Base-by-base conservation (phyloP, 73 alveolate species). In the Halteria grandinella region DNA sequence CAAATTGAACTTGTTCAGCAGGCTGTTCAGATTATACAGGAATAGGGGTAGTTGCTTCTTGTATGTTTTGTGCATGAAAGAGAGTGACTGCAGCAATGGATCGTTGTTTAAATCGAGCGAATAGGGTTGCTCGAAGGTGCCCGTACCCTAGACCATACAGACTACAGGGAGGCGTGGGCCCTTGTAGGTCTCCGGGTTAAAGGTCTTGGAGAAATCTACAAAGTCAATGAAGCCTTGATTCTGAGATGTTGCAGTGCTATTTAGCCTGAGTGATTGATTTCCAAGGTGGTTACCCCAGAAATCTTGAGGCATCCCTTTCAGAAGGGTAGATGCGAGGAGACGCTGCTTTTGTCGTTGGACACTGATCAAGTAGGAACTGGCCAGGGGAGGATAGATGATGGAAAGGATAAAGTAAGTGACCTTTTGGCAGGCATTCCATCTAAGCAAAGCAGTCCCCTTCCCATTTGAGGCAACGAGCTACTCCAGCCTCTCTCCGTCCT, bases 161-260 rank as follows among this genome's bases (percentile, higher is more conserved):
- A 45, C 39, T 28, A 75, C 20, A 0, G 93, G 93, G 21, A 84
- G 37, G 21, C 36, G 27, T 0, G 88, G 88, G 25, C 93, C 93
- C 3, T 29, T 44, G 37, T 75, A 84, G 31, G 34, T 40, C 55
- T 15, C 52, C 31, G 47, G 51, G n/a, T n/a, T n/a, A n/a, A n/a
- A n/a, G 11, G 63, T 69, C 37, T 63, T 75, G 6, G 70, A 33
- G 27, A 55, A 53, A 75, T 84, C 93, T 5, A 84, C 3, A 69
- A 75, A 75, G 71, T 84, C 93, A 20, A 84, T 62, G 33, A 50
- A 57, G 17, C 77, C 88, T 34, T 62, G 43, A 6, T 76, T 50
- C 25, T 63, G 53, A 34, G 55, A 60, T 23, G 25, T 34, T 14
- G 58, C 37, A 29, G 59, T 48, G 48, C 72, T 48, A 0, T n/a